phyloP scores from a whole-genome alignment of 208 protist species.

The Herpetomonas samuelpessoai region DNA sequence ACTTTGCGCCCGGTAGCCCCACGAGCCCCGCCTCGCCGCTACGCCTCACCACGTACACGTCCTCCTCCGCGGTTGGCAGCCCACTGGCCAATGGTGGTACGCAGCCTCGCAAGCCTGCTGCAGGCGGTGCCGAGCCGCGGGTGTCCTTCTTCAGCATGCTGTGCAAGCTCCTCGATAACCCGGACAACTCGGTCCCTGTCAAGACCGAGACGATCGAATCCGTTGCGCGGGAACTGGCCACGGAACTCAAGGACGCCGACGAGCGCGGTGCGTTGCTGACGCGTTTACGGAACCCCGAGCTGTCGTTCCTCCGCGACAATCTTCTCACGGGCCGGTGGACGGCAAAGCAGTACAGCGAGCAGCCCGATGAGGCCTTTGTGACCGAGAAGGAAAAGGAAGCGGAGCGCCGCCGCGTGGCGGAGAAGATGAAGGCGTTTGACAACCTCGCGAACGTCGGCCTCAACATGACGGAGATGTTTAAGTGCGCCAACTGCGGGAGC shows the following conservation, averaged over 20 bases:
- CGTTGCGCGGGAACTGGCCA: conserved; percentile 44
- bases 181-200: conserved; percentile 28
- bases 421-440: conserved; percentile 87
- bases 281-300: conserved; percentile 76
- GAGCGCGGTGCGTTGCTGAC: conserved; percentile 85
- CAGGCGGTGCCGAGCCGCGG: conserved; percentile 9
- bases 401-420: conserved; percentile 80
- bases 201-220: conserved; percentile 31
- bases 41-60: not conserved
- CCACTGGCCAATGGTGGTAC: conserved; percentile 7
- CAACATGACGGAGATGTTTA: conserved; percentile 62
- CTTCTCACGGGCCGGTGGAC: conserved; percentile 91
- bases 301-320: conserved; percentile 73
- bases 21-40: not conserved
- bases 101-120: conserved; percentile 9
- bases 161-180: conserved; percentile 52
- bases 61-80: conserved; percentile 9
- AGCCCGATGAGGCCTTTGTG: conserved; percentile 92
- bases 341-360: conserved; percentile 84
- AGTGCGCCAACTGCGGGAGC: conserved; percentile 83
- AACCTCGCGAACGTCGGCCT: conserved; percentile 37
- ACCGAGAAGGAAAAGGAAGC: conserved; percentile 93
- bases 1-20: not conserved
- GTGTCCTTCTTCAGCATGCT: conserved; percentile 42
- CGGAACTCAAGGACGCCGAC: conserved; percentile 60